Evolutionary conservation across 352 stramenopile species (phyloP).

Genomic region (Globisporangium radiosum): DNA sequence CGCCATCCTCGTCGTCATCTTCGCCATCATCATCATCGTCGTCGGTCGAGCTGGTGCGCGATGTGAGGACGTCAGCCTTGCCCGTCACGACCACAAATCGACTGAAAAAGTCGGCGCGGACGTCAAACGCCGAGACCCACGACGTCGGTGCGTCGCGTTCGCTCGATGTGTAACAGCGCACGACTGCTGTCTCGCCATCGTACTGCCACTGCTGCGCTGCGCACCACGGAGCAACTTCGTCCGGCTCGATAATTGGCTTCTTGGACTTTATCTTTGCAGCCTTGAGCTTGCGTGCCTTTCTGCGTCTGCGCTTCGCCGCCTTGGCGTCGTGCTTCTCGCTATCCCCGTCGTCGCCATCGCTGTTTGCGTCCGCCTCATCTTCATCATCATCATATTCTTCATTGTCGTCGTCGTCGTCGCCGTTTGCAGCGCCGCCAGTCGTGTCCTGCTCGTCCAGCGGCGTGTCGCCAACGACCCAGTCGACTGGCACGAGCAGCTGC

Average conservation of each 20-base stretch:
- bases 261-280: conserved; percentile 5
- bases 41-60: neutral
- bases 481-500: conserved; percentile 44
- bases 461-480: conserved; percentile 52
- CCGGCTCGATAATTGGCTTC: conserved; percentile 24
- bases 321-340: conserved; percentile 15
- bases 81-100: conserved; percentile 7
- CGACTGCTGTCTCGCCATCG: conserved; percentile 36
- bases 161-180: conserved; percentile 9
- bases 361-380: conserved; percentile 32
- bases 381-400: conserved; percentile 35
- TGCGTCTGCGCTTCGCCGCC: conserved; percentile 11
- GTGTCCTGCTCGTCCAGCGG: conserved; percentile 36
- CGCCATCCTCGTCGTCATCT: conserved; percentile 24
- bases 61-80: conserved; percentile 1
- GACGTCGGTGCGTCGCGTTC: neutral
- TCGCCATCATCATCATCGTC: neutral
- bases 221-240: conserved; percentile 23
- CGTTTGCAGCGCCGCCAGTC: neutral
- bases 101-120: conserved; percentile 18
- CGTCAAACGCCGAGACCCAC: conserved; percentile 16
- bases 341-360: conserved; percentile 26
- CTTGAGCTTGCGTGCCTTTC: conserved; percentile 14
- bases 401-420: conserved; percentile 11
- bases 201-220: conserved; percentile 18